Base-by-base conservation (phyloP, 345 rosid species). In the Noccaea caerulescens region DNA sequence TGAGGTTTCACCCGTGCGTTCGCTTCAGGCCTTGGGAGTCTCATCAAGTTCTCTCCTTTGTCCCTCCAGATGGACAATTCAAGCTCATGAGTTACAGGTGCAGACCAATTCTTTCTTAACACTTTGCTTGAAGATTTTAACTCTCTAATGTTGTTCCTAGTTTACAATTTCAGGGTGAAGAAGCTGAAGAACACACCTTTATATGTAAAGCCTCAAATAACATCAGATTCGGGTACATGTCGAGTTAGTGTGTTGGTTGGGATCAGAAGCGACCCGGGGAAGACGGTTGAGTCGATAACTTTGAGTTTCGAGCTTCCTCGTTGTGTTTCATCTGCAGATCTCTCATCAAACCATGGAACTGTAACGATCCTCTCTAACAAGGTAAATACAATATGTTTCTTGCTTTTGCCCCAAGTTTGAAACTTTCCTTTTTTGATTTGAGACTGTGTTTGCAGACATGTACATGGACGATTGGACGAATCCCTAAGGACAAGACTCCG, bases 21-120 rank as follows among this genome's bases (percentile, higher is more conserved):
- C 96, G 98, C n/a, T 92, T 82, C 77, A 86, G 92, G 56, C 96
- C 93, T 14, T 92, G 99, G 99, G 99, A 92, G 65, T 86, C 98
- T 47, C 87, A 89, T 82, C 98, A 92, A 78, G 73, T 89, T 71
- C 83, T 94, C 43, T 89, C 99, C 32, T 94, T 94, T 80, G 90
- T 94, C 44, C 99, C 99, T 77, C 98, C 99, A 49, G 99, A 94
- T 79, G 98, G 99, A 61, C 84, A 78, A 72, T 94, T 94, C 78
- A 92, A 83, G 82, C 98, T 91, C 80, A 89, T 94, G 99, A 91
- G 89, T 82, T 94, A 94, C 88, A 91, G 98, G 98, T 88, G 30
- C 20, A 1, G 14, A 10, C 32, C 27, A 44, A 38, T 12, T 4
- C 41, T 45, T 16, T 25, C 27, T 25, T 25, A 1, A 7, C 43